Base-by-base conservation (phyloP, 371 early-diverging fungal species). In the Batkoa obscura region DNA sequence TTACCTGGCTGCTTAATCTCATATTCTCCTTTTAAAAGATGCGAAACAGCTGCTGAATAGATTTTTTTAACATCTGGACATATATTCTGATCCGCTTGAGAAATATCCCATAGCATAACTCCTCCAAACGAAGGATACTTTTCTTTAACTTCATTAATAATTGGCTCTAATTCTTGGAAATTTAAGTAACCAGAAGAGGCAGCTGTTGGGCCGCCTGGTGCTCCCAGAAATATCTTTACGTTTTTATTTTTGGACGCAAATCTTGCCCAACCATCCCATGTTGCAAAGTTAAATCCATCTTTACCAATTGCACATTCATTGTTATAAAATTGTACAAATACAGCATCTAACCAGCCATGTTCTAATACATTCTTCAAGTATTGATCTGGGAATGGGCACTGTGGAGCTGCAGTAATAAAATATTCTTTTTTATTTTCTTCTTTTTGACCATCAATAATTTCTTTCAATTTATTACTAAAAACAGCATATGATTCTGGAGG, bases 281-380 rank as follows among this genome's bases (percentile, higher is more conserved):
- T 64, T 54, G 68, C 73, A 65, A 74, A 79, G 64, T 81, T 81
- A 64, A 78, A 79, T 34, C 45, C 12, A 12, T 46, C 35, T 1
- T 37, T 45, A 5, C 65, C 63, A 39, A 65, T 74, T 0, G 71
- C 64, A 47, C 83, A 83, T 38, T 68, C 68, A 61, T 81, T 80
- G 68, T 83, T 83, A 66, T 83, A 83, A 55, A 83, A 83, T 62
- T 83, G 83, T 12, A 82, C 75, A 62, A 66, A 79, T 1, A 81
- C 74, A 64, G 62, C 57, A 36, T 68, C 68, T 3, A 68, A 43
- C 62, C 64, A 63, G 4, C 65, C 65, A 2, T 57, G 13, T 30
- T 65, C 61, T 6, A 68, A 45, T 0, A 62, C 57, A 10, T 39
- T 50, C 1, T 63, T 60, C 0, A 67, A 55, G 46, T 59, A 63